These are phyloP conservation scores for Ustulina deusta DNA, from an alignment of 2,329 filamentous ascomycete species.

Conservation along the genomic window DNA sequence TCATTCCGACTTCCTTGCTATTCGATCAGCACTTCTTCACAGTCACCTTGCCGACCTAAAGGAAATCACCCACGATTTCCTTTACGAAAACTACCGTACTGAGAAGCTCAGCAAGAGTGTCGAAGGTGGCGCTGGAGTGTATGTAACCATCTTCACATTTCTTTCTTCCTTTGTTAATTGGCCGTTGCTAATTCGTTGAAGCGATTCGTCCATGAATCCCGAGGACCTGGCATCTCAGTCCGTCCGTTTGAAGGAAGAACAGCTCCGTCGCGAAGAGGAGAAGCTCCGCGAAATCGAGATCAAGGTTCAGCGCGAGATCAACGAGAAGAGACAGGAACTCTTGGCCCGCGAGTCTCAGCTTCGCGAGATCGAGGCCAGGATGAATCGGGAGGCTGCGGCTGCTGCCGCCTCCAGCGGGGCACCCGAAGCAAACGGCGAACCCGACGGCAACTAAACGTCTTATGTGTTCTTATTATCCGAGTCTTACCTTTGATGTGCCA, in stretches of 20 bases:
- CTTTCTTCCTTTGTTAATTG: neutral
- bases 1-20: slow-evolving; percentile 98
- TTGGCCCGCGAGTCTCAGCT: slow-evolving; percentile 97
- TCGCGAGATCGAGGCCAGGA: slow-evolving; percentile 97
- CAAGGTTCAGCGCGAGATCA: slow-evolving; percentile 99
- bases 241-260: slow-evolving; percentile 98
- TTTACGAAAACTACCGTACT: slow-evolving; percentile 99
- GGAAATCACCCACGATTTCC: slow-evolving; percentile 99
- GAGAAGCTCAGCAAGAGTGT: slow-evolving; percentile 99
- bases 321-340: slow-evolving; percentile 99
- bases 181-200: slow-evolving; percentile 54
- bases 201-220: slow-evolving; percentile 94
- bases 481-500: slow-evolving; percentile 46
- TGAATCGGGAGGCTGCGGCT: slow-evolving; percentile 79
- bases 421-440: slow-evolving; percentile 67
- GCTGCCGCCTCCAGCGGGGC: slow-evolving; percentile 51
- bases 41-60: slow-evolving; percentile 98
- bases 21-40: slow-evolving; percentile 95
- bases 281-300: slow-evolving; percentile 99
- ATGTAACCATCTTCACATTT: slow-evolving; percentile 61
- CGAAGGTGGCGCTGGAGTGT: slow-evolving; percentile 88
- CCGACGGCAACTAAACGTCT: slow-evolving; percentile 61
- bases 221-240: slow-evolving; percentile 97
- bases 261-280: slow-evolving; percentile 98
- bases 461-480: slow-evolving; percentile 42